These are phyloP conservation scores for Orbilia quercus DNA, from an alignment of 2,329 filamentous ascomycete genomes.

Conservation along the genomic window DNA sequence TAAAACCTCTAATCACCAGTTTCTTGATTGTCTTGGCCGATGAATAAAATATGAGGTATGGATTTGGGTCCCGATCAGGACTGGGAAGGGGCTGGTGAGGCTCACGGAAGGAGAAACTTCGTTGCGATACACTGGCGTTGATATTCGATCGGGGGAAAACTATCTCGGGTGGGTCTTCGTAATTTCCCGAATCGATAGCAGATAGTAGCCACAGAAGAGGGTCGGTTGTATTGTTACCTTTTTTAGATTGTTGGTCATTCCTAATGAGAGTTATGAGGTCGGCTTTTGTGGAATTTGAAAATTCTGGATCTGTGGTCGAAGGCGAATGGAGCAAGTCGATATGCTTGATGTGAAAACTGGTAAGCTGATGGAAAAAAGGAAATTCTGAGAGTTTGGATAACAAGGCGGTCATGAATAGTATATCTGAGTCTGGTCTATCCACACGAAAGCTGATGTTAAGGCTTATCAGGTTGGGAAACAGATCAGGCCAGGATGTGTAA, in stretches of 20 bases:
- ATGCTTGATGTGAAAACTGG: background rate
- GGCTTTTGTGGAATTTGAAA: background rate
- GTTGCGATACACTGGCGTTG: background rate
- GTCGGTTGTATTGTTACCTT: background rate
- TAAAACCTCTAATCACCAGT: background rate
- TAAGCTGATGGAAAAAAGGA: background rate
- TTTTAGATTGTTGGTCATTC: background rate
- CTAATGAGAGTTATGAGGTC: background rate
- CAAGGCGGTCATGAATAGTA: background rate
- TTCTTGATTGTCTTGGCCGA: background rate
- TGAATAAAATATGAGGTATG: background rate
- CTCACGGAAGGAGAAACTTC: background rate
- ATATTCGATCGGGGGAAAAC: background rate
- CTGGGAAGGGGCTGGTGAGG: background rate
- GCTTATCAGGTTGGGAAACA: background rate
- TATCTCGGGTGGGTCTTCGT: background rate
- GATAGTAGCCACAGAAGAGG: background rate
- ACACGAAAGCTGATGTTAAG: background rate
- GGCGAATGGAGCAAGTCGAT: background rate
- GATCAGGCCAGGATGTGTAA: background rate
- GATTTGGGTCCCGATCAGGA: background rate
- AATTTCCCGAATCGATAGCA: background rate
- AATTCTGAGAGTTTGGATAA: slow-evolving; percentile 1
- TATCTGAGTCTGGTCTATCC: background rate
- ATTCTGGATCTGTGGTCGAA: background rate